Percentiles rank a stretch among this genome's conserved stretches.
Evolutionary conservation across 2,329 filamentous ascomycete species (phyloP).

Genomic region (Capronia americana): DNA sequence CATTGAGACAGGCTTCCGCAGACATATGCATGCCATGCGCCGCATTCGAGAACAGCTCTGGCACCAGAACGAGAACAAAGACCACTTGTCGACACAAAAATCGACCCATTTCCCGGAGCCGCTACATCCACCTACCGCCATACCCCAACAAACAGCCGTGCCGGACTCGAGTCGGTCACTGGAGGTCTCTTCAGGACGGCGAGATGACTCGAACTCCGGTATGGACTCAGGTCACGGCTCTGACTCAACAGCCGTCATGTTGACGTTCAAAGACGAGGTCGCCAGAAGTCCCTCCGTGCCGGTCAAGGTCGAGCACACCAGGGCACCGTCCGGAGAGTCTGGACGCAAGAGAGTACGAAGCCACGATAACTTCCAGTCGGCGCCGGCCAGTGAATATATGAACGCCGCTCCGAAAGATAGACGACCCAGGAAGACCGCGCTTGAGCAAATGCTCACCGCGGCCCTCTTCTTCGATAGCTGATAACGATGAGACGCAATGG

Average conservation of each 20-base stretch:
- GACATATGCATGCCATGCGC: conserved; percentile 35
- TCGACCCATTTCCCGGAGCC: conserved; percentile 29
- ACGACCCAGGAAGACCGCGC: conserved; percentile 20
- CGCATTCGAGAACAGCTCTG: conserved; percentile 35
- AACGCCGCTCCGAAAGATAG: not conserved
- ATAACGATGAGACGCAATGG: not conserved
- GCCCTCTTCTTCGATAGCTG: conserved; percentile 35
- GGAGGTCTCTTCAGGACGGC: conserved; percentile 25
- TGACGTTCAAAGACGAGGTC: not conserved
- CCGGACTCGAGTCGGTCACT: conserved; percentile 10
- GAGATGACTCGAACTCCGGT: conserved; percentile 25
- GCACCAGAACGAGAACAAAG: conserved; percentile 31
- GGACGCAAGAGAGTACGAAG: conserved; percentile 12
- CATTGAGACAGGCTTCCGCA: conserved; percentile 34
- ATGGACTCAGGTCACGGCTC: conserved; percentile 23
- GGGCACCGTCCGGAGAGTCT: conserved; percentile 5
- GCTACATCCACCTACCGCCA: not conserved
- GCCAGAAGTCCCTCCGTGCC: conserved; percentile 2
- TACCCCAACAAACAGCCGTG: not conserved
- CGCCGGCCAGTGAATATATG: not conserved
- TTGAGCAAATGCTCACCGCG: conserved; percentile 32
- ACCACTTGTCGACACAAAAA: conserved; percentile 23
- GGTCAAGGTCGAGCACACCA: conserved; percentile 1
- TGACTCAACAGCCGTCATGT: conserved; percentile 25
- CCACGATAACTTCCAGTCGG: conserved; percentile 1